These are phyloP conservation scores for Alternaria infectoria DNA, from an alignment of 2,329 filamentous ascomycete genomes.

Conservation along the genomic window DNA sequence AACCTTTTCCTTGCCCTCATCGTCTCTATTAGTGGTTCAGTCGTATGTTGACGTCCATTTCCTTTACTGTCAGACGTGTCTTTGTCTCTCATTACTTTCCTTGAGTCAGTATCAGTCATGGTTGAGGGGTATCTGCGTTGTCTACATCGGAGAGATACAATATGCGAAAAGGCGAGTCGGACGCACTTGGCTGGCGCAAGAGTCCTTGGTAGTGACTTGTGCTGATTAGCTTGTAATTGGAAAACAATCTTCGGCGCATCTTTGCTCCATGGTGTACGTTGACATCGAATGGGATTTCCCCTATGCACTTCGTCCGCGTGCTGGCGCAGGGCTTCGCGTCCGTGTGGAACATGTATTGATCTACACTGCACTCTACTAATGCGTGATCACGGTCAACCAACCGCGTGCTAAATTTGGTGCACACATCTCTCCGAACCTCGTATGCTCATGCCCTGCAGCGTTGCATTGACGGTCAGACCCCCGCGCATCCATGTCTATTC, in stretches of 20 bases:
- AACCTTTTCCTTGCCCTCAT: constrained; percentile 36
- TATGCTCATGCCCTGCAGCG: background rate
- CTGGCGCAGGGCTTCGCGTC: background rate
- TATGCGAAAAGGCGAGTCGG: constrained; percentile 9
- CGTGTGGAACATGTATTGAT: background rate
- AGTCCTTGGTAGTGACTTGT: constrained; percentile 30
- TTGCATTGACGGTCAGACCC: constrained; percentile 12
- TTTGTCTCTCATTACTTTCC: constrained; percentile 25
- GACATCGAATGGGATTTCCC: background rate
- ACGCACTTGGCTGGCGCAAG: constrained; percentile 38
- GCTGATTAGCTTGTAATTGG: constrained; percentile 38
- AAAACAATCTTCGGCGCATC: constrained; percentile 29
- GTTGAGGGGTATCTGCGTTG: constrained; percentile 14
- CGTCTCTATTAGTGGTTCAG: constrained; percentile 34
- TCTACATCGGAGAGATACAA: constrained; percentile 25
- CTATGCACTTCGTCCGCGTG: background rate
- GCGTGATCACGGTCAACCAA: constrained; percentile 9
- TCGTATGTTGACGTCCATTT: constrained; percentile 30
- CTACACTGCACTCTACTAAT: background rate
- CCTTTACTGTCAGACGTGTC: constrained; percentile 27
- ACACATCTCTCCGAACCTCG: constrained; percentile 9
- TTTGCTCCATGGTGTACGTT: background rate
- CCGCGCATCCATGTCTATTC: constrained; percentile 9
- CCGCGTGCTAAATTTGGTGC: constrained; percentile 5
- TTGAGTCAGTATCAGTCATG: constrained; percentile 28